These are phyloP conservation scores for Penicillium vulpinum DNA, from an alignment of 2,329 filamentous ascomycete genomes.

Conservation along the genomic window DNA sequence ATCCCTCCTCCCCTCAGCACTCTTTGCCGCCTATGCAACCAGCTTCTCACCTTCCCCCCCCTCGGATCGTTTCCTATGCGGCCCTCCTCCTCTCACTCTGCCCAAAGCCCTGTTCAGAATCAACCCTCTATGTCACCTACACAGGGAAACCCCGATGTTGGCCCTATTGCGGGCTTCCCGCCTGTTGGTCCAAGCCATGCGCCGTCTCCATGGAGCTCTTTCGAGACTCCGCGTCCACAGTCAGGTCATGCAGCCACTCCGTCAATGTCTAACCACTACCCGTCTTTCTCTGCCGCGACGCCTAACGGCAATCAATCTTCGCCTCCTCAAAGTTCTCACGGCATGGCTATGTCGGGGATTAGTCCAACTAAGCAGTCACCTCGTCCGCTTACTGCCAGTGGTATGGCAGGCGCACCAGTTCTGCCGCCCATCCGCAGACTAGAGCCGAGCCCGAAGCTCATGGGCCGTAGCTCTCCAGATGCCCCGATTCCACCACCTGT, in stretches of 20 bases:
- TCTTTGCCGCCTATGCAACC: constrained; percentile 29
- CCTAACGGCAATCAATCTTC: constrained; percentile 37
- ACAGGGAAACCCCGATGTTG: constrained; percentile 51
- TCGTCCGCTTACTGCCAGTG: constrained; percentile 37
- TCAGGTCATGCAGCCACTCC: constrained; percentile 31
- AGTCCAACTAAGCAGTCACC: constrained; percentile 50
- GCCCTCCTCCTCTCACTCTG: constrained; percentile 46
- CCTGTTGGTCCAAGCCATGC: constrained; percentile 31
- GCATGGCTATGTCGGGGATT: constrained; percentile 44
- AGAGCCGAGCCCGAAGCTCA: constrained; percentile 47
- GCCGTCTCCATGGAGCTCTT: constrained; percentile 34
- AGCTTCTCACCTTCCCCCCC: constrained; percentile 32
- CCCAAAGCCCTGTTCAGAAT: constrained; percentile 42
- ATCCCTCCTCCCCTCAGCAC: constrained; percentile 18
- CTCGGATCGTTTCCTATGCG: constrained; percentile 38
- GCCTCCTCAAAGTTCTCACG: constrained; percentile 39
- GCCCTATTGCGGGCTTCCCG: constrained; percentile 48
- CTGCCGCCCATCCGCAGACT: constrained; percentile 44
- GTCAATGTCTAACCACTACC: constrained; percentile 31
- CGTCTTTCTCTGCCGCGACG: constrained; percentile 36
- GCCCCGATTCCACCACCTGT: constrained; percentile 44
- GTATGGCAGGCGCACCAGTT: constrained; percentile 37
- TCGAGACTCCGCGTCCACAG: constrained; percentile 32
- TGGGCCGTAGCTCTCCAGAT: constrained; percentile 45
- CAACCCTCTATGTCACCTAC: constrained; percentile 51